These are phyloP conservation scores for Paecilomyces fulvus DNA, from an alignment of 2,329 filamentous ascomycete genomes.

Conservation along the genomic window DNA sequence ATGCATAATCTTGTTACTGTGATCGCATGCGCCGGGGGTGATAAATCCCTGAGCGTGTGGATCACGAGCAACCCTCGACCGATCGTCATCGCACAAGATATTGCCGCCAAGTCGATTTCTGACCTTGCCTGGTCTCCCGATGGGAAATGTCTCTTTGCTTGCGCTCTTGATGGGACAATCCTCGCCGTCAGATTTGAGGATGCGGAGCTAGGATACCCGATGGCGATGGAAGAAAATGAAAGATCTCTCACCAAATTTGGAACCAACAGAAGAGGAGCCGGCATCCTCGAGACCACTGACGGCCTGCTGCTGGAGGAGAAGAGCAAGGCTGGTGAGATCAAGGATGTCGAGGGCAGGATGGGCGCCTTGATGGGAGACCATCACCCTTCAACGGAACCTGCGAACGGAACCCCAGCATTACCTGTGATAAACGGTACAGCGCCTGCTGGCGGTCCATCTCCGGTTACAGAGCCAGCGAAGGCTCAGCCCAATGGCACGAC, in stretches of 20 bases:
- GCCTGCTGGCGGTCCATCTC: constrained; percentile 23
- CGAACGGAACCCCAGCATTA: constrained; percentile 39
- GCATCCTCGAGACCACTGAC: constrained; percentile 87
- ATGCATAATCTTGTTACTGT: constrained; percentile 64
- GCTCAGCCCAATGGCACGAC: constrained; percentile 28
- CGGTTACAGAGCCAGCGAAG: constrained; percentile 24
- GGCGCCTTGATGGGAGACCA: constrained; percentile 93
- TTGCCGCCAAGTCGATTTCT: constrained; percentile 84
- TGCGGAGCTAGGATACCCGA: constrained; percentile 84
- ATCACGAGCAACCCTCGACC: constrained; percentile 92
- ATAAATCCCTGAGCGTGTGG: constrained; percentile 95
- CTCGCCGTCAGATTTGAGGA: constrained; percentile 72
- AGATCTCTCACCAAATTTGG: constrained; percentile 90
- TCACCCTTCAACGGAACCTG: constrained; percentile 43
- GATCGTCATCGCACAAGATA: constrained; percentile 79
- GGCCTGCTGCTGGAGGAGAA: constrained; percentile 79
- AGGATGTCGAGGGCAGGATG: constrained; percentile 89
- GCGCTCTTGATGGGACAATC: constrained; percentile 83
- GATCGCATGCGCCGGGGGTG: constrained; percentile 91
- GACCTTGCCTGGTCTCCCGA: constrained; percentile 92
- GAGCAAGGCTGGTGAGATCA: constrained; percentile 84
- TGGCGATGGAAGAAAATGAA: constrained; percentile 79
- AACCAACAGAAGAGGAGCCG: constrained; percentile 75
- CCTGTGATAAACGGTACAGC: constrained; percentile 38
- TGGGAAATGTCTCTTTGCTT: constrained; percentile 76